Conservation (phyloP, 164 flowering plant genomes). For the Taxillus chinensis region DNA sequence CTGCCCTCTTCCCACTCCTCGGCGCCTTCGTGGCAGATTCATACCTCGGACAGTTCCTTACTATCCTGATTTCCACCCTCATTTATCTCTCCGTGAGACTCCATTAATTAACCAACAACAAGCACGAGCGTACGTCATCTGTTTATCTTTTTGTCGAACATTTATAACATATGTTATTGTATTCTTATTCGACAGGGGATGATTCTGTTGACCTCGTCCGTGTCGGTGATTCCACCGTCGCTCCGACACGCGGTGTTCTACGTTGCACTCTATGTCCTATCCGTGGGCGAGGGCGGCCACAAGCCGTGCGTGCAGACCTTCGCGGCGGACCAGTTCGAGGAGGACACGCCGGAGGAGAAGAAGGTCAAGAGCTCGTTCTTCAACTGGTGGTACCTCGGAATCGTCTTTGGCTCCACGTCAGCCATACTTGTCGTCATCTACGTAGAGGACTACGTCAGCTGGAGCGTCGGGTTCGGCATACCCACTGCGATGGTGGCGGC, state of each 20-base stretch:
- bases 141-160: too few species aligned
- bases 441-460: constrained; percentile 45
- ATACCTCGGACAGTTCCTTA: constrained; percentile 48
- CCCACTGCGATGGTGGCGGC: constrained; percentile 20
- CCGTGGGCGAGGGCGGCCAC: constrained; percentile 64
- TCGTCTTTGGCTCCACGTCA: constrained; percentile 24
- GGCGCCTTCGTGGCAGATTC: constrained; percentile 65
- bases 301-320: constrained; percentile 71
- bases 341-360: constrained; percentile 28
- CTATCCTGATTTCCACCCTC: constrained; percentile 33
- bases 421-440: constrained; percentile 31
- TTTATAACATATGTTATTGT: too few species aligned
- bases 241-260: constrained; percentile 23
- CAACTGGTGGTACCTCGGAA: constrained; percentile 61
- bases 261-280: constrained; percentile 34
- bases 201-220: constrained; percentile 24
- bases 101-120: too few species aligned
- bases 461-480: constrained; percentile 35
- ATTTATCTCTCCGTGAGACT: constrained; percentile 28
- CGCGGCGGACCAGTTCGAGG: constrained; percentile 70
- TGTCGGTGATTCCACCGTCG: constrained; percentile 15
- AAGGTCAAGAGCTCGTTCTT: constrained; percentile 51
- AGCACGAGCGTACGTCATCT: too few species aligned
- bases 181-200: constrained; percentile 21
- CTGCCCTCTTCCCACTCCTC: constrained; percentile 40